phyloP scores from a whole-genome alignment of 495 filamentous ascomycete genomes.

The Daldinia concentrica region DNA sequence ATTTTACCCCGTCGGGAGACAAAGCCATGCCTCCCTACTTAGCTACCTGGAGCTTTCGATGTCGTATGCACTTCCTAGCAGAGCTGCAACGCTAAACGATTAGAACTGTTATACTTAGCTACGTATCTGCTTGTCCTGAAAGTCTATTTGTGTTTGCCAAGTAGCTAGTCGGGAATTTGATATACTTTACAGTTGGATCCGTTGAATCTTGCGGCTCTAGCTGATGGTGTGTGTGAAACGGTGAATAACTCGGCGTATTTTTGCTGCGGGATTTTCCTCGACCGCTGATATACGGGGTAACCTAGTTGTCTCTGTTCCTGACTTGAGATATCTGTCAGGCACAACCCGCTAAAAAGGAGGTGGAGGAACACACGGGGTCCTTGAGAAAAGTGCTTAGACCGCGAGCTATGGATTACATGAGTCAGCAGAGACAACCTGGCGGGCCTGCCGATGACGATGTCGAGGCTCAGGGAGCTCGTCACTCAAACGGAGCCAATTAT shows the following conservation, averaged over 20 bases:
- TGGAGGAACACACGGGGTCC: not conserved
- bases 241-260: slow-evolving; percentile 9
- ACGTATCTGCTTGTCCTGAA: slow-evolving; percentile 24
- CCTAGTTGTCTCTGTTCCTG: not conserved
- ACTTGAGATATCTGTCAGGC: slow-evolving; percentile 23
- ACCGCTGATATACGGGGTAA: slow-evolving; percentile 3
- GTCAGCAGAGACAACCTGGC: slow-evolving; percentile 28
- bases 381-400: not conserved
- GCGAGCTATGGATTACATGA: slow-evolving; percentile 29
- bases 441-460: slow-evolving; percentile 26
- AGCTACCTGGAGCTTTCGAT: not conserved
- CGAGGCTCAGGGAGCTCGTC: slow-evolving; percentile 34
- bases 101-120: not conserved
- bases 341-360: not conserved
- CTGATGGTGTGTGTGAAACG: slow-evolving; percentile 15
- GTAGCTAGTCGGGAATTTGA: slow-evolving; percentile 10
- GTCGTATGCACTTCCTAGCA: slow-evolving; percentile 1
- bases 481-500: slow-evolving; percentile 35
- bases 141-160: slow-evolving; percentile 22
- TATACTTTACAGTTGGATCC: slow-evolving; percentile 20
- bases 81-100: not conserved
- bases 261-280: slow-evolving; percentile 28
- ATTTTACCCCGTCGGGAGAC: not conserved
- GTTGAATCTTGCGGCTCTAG: slow-evolving; percentile 24
- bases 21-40: slow-evolving; percentile 8